Evolutionary conservation across 495 filamentous ascomycete genomes (phyloP).

Genomic region (Talaromyces proteolyticus): DNA sequence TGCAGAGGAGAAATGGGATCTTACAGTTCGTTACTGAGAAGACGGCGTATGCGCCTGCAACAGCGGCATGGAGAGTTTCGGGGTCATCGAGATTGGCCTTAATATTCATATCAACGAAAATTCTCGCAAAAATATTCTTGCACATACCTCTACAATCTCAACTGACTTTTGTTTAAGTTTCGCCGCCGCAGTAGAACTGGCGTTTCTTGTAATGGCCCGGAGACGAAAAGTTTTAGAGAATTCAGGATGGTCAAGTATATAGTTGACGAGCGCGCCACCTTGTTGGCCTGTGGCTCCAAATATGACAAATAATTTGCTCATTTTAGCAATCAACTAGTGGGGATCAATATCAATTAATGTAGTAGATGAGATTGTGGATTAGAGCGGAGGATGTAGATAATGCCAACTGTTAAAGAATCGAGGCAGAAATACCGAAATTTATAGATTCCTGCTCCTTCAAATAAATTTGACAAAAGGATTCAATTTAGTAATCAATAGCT

Average conservation of each 20-base stretch:
- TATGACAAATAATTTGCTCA: constrained; percentile 47
- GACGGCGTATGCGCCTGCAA: constrained; percentile 25
- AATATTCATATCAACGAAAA: too few relatives aligned
- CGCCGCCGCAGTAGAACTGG: constrained; percentile 30
- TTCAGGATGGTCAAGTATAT: constrained; percentile 38
- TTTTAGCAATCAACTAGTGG: too few relatives aligned
- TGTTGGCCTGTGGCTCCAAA: constrained; percentile 61
- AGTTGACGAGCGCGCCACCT: constrained; percentile 48
- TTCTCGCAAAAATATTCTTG: too few relatives aligned
- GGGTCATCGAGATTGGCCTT: constrained; percentile 30
- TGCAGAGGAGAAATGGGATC: not conserved
- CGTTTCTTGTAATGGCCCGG: constrained; percentile 50
- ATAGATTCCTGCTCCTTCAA: too few relatives aligned
- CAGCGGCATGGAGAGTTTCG: constrained; percentile 18
- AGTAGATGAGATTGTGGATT: too few relatives aligned
- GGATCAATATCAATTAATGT: too few relatives aligned
- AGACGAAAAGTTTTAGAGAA: constrained; percentile 40
- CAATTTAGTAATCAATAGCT: too few relatives aligned
- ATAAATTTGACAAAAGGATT: too few relatives aligned
- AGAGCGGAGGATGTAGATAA: too few relatives aligned
- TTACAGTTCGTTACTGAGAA: constrained; percentile 22
- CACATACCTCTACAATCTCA: constrained; percentile 30
- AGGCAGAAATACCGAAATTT: too few relatives aligned
- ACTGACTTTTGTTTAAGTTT: constrained; percentile 25
- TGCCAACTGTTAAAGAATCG: too few relatives aligned